A percentile compares a stretch with the other conserved stretches of the same genome.
Conservation (phyloP, 148 eudicot species). For the Spergularia marina region DNA sequence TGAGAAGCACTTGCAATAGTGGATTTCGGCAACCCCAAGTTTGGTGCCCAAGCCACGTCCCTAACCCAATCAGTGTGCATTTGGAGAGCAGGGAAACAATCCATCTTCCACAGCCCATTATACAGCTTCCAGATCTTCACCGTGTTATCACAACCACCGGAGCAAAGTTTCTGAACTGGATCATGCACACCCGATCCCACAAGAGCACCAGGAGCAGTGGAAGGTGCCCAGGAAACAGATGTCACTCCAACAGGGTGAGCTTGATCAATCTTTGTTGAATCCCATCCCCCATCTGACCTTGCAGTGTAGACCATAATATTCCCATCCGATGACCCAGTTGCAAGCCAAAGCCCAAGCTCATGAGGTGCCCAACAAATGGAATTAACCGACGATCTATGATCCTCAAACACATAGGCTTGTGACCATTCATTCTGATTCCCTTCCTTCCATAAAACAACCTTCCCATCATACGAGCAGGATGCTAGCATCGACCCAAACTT, state of each 20-base stretch:
- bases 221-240: conserved; percentile 92
- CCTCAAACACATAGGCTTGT: conserved; percentile 35
- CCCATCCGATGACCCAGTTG: conserved; percentile 40
- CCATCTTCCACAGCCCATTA: conserved; percentile 88
- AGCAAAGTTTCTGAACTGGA: conserved; percentile 73
- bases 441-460: conserved; percentile 45
- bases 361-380: conserved; percentile 45
- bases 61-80: conserved; percentile 85
- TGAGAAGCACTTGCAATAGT: conserved; percentile 93
- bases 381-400: conserved; percentile 40
- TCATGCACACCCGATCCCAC: conserved; percentile 66
- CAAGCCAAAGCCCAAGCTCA: conserved; percentile 43
- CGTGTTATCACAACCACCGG: conserved; percentile 92
- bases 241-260: conserved; percentile 96
- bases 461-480: conserved; percentile 40
- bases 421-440: conserved; percentile 44
- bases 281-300: conserved; percentile 53
- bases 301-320: conserved; percentile 40
- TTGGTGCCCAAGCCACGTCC: conserved; percentile 96
- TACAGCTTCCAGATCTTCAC: conserved; percentile 86
- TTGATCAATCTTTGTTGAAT: conserved; percentile 73
- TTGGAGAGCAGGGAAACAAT: conserved; percentile 89
- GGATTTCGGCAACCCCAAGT: conserved; percentile 90
- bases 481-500: conserved; percentile 42
- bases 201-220: conserved; percentile 76